Evolutionary conservation across 2,329 filamentous ascomycete genomes (phyloP), one percentile per base, ranked within the genome.

Genomic region (Fusarium euwallaceae): DNA sequence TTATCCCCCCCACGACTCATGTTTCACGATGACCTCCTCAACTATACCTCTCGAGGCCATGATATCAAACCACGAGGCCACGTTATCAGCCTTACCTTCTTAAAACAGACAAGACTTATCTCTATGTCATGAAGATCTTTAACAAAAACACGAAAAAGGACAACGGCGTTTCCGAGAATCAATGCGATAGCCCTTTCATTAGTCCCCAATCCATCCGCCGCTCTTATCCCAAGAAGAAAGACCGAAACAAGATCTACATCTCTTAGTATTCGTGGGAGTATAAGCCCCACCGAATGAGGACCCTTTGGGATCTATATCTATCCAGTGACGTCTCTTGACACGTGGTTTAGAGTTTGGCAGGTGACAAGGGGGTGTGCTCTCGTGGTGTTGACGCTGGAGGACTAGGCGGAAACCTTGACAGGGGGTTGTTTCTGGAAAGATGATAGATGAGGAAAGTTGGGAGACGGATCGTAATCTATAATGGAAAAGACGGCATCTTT

Each of bases 401-500:
- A 32, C 29, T 32, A 11, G 41, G 32, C 6, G 10, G 41, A 27
- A 53, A 51, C 43, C 17, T 53, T 29, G 22, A 63, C 61, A 29
- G 32, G 32, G 59, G 61, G 14, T 5, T 34, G 32, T 37, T 63
- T 37, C 32, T 29, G n/a, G 43, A 53, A 29, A 3, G n/a, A 20
- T 2, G 61, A 39, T 63, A 32, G 43, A 63, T 53, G 34, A 24
- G 61, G 61, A 64, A 56, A 59, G 17, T 9, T n/a, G n/a, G 14
- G 27, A 58, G 65, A 64, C 20, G 11, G 39, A 67, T 43, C 51
- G 17, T n/a, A 32, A 56, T 64, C 32, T 67, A 58, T 29, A 20
- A 39, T 37, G 39, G 24, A 17, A 17, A 27, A n/a, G 14, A 17
- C 27, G n/a, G n/a, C 45, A 34, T 36, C 5, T n/a, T 7, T 62